Evolutionary conservation across 2,329 filamentous ascomycete species (phyloP).

Genomic region (Penicillium sp.): DNA sequence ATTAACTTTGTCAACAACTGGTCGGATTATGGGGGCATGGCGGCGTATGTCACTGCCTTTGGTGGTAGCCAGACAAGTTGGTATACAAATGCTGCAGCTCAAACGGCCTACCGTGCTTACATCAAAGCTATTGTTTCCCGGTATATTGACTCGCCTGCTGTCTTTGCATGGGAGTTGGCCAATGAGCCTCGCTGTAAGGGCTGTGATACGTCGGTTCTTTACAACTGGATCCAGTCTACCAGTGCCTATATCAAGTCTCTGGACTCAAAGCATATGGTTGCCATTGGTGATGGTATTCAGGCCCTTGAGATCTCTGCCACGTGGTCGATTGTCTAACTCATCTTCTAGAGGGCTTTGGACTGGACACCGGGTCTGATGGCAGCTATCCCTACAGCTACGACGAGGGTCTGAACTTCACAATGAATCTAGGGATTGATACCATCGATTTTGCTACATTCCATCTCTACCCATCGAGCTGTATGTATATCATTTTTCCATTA

Average conservation of each 20-base stretch:
- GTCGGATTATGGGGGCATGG: conserved; percentile 66
- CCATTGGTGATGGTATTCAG: conserved; percentile 54
- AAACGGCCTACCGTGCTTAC: conserved; percentile 63
- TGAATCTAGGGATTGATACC: conserved; percentile 53
- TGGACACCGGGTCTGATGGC: conserved; percentile 47
- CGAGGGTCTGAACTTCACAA: conserved; percentile 55
- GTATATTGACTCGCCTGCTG: conserved; percentile 58
- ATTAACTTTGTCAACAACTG: conserved; percentile 64
- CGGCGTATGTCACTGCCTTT: conserved; percentile 57
- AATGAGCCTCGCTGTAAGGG: conserved; percentile 66
- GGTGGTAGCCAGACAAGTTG: conserved; percentile 55
- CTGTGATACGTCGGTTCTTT: conserved; percentile 59
- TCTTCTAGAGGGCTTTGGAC: conserved; percentile 56
- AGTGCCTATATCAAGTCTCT: conserved; percentile 64
- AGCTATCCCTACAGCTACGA: conserved; percentile 53
- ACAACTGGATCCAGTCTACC: conserved; percentile 59
- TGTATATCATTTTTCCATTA: not conserved
- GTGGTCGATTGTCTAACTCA: not conserved
- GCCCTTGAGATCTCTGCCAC: not conserved
- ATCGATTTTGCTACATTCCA: conserved; percentile 60
- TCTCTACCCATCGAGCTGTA: conserved; percentile 51
- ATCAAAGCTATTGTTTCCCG: conserved; percentile 59
- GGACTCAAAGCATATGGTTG: conserved; percentile 62
- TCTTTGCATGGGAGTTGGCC: conserved; percentile 68
- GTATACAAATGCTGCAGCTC: conserved; percentile 56